Evolutionary conservation across 495 filamentous ascomycete species (phyloP).

Genomic region (Neurospora sp.): DNA sequence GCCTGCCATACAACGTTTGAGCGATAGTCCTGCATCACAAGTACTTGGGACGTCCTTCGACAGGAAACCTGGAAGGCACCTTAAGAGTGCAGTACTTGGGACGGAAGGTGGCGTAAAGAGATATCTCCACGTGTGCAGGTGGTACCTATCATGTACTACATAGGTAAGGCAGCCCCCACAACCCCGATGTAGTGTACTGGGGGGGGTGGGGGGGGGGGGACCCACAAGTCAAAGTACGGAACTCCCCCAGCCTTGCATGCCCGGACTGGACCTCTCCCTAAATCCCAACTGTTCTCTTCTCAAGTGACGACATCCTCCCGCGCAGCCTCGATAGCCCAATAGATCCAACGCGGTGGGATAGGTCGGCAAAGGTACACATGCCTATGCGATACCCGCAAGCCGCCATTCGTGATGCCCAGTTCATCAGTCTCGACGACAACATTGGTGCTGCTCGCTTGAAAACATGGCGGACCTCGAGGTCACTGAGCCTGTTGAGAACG

Average conservation of each 20-base stretch:
- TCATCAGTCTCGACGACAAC: neutral
- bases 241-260: neutral
- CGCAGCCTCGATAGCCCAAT: neutral
- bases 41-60: neutral
- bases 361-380: neutral
- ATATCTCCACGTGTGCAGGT: neutral
- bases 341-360: neutral
- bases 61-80: neutral
- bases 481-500: conserved; percentile 62
- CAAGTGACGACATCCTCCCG: neutral
- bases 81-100: neutral
- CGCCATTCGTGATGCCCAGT: conserved; percentile 18
- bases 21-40: neutral
- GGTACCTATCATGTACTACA: neutral
- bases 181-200: neutral
- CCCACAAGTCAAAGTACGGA: neutral
- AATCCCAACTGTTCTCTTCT: neutral
- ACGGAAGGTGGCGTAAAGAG: neutral
- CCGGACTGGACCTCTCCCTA: neutral
- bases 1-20: neutral
- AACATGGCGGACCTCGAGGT: conserved; percentile 55
- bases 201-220: neutral
- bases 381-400: neutral
- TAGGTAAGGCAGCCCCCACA: neutral
- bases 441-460: conserved; percentile 17